Evolutionary conservation across 192 early-diverging fungal genomes (phyloP).

Genomic region (Linnemannia hyalina): DNA sequence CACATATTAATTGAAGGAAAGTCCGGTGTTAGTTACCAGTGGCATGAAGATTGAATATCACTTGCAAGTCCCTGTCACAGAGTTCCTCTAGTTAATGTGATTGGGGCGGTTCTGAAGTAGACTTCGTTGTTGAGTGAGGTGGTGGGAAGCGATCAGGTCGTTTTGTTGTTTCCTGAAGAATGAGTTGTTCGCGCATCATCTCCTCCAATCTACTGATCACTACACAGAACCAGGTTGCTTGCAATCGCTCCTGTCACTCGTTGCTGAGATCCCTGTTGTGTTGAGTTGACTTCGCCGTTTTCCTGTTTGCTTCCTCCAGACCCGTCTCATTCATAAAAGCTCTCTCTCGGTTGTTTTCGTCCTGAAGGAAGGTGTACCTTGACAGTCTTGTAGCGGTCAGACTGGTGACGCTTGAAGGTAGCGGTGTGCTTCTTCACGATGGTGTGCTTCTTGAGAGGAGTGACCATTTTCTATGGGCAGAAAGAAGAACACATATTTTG

Average conservation of each 20-base stretch:
- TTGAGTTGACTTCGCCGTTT: not conserved
- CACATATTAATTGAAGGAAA: conserved; percentile 6
- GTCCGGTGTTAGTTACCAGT: conserved; percentile 12
- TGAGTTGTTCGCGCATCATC: too few species aligned
- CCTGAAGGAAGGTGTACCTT: conserved; percentile 68
- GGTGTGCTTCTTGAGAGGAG: conserved; percentile 92
- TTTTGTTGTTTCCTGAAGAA: too few species aligned
- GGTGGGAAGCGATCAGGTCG: too few species aligned
- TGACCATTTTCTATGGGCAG: conserved; percentile 82
- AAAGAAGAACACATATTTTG: not conserved
- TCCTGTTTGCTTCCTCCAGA: not conserved
- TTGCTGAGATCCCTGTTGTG: not conserved
- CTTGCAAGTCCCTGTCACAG: too few species aligned
- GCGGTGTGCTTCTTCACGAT: conserved; percentile 99
- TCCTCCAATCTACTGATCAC: too few species aligned
- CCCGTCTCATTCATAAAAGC: not conserved
- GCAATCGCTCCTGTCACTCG: too few species aligned
- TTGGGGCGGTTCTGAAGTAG: too few species aligned
- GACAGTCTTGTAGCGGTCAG: conserved; percentile 97
- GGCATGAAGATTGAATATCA: too few species aligned
- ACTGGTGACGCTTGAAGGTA: conserved; percentile 97
- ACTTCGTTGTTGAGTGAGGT: too few species aligned
- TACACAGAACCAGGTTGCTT: too few species aligned
- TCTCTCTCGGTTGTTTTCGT: not conserved
- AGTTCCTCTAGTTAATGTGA: too few species aligned